A percentile compares a stretch with the other conserved stretches of the same genome.
Evolutionary conservation across 352 stramenopile genomes (phyloP).

Genomic region (Globisporangium spiculum): DNA sequence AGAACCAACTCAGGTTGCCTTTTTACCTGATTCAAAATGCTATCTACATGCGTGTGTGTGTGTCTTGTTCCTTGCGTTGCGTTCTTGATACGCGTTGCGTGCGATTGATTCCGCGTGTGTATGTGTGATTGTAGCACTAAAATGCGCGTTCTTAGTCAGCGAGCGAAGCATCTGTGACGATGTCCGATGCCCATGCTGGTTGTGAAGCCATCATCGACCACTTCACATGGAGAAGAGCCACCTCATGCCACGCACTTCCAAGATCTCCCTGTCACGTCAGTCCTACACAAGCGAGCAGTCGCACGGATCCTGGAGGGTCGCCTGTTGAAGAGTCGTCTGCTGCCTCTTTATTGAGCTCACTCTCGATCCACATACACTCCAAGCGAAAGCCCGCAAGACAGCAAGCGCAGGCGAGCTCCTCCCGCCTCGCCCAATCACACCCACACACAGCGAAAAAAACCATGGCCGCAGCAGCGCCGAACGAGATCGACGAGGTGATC

Average conservation of each 20-base stretch:
- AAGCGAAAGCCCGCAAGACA: not conserved
- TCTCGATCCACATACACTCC: too few relatives aligned
- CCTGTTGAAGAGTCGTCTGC: not conserved
- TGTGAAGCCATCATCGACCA: slow-evolving; percentile 54
- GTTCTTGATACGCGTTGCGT: not conserved
- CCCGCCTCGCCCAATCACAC: not conserved
- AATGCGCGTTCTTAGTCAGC: not conserved
- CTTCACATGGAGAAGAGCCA: slow-evolving; percentile 38
- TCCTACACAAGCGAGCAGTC: not conserved
- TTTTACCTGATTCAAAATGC: slow-evolving; percentile 4
- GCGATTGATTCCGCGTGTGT: not conserved
- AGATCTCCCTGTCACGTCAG: not conserved
- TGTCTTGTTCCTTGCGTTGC: not conserved
- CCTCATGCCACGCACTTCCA: not conserved
- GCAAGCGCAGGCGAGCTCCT: not conserved
- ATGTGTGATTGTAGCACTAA: not conserved
- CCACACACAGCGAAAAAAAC: not conserved
- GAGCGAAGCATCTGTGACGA: not conserved
- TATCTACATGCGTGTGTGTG: not conserved
- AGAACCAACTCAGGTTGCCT: not conserved
- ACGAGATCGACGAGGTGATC: slow-evolving; percentile 91
- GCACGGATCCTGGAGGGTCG: not conserved
- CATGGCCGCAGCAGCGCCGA: slow-evolving; percentile 77
- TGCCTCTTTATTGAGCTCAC: not conserved
- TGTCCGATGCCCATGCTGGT: slow-evolving; percentile 27